A percentile compares a stretch with the other conserved stretches of the same genome.
These are phyloP conservation scores for Coleophoma crateriformis DNA, from an alignment of 2,329 filamentous ascomycete species.

Conservation along the genomic window DNA sequence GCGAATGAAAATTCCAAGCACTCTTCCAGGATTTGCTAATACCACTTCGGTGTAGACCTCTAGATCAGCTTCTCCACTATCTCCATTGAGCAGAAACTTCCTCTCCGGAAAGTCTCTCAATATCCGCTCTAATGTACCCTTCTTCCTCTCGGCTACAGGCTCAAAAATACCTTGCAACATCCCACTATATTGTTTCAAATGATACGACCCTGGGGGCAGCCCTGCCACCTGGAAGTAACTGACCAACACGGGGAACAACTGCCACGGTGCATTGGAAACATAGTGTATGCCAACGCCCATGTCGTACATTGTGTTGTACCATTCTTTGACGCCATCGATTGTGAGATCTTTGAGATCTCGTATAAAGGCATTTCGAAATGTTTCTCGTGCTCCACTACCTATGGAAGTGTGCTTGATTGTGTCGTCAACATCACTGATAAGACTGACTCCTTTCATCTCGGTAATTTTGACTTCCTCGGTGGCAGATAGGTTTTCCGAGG, in stretches of 20 bases:
- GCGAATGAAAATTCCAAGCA: constrained; percentile 84
- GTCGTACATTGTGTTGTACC: constrained; percentile 74
- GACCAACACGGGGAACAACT: constrained; percentile 84
- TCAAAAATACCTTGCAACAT: constrained; percentile 99
- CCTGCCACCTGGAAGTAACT: constrained; percentile 78
- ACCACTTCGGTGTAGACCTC: constrained; percentile 97
- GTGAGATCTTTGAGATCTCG: constrained; percentile 76
- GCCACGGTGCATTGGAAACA: constrained; percentile 99
- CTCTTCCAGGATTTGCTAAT: constrained; percentile 72
- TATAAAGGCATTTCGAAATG: constrained; percentile 94
- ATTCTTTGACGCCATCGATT: constrained; percentile 81
- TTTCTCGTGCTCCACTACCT: constrained; percentile 78
- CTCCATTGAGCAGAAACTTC: constrained; percentile 86
- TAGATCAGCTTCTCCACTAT: constrained; percentile 93
- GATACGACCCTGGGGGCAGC: constrained; percentile 82
- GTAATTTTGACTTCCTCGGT: constrained; percentile 74
- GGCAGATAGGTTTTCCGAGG: constrained; percentile 77
- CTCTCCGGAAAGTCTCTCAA: constrained; percentile 84
- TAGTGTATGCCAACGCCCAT: constrained; percentile 91
- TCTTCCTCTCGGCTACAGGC: constrained; percentile 92
- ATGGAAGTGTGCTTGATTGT: constrained; percentile 97
- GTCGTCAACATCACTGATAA: constrained; percentile 98
- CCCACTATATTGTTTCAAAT: constrained; percentile 92
- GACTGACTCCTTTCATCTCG: constrained; percentile 73
- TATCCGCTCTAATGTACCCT: constrained; percentile 78